Conservation (phyloP, 2,329 filamentous ascomycete species). For the Myriosclerotinia duriaeana region DNA sequence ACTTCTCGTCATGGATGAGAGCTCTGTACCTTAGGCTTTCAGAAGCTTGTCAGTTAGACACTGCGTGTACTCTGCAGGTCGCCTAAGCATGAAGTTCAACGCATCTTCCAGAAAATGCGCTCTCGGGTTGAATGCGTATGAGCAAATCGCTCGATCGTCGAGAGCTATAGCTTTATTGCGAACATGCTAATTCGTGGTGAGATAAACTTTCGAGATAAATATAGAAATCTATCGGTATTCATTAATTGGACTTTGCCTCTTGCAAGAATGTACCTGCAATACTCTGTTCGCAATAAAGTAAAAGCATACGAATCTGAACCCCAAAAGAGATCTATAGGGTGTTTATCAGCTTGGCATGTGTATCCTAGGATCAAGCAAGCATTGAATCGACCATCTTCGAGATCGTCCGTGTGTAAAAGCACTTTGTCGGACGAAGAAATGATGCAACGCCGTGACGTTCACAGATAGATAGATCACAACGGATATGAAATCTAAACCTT, state of each 20-base stretch:
- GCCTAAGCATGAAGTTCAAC: background rate
- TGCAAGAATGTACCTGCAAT: background rate
- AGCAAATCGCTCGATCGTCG: background rate
- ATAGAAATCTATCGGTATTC: background rate
- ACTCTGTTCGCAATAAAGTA: background rate
- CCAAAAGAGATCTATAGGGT: background rate
- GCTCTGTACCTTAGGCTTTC: background rate
- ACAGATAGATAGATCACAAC: background rate
- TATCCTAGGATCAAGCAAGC: background rate
- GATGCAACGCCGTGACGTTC: background rate
- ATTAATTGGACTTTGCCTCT: background rate
- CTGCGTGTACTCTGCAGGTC: background rate
- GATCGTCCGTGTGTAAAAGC: background rate
- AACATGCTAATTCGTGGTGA: no score
- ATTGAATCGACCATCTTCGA: background rate
- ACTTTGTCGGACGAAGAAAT: background rate
- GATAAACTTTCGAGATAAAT: background rate
- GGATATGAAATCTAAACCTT: background rate
- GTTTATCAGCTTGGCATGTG: background rate
- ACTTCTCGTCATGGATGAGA: background rate
- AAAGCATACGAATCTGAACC: background rate
- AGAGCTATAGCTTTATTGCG: background rate
- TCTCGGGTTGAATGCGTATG: background rate
- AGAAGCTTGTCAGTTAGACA: background rate
- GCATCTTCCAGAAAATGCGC: background rate